Evolutionary conservation across 179 eudicot species (phyloP).

Genomic region (Amaranthus tricolor): DNA sequence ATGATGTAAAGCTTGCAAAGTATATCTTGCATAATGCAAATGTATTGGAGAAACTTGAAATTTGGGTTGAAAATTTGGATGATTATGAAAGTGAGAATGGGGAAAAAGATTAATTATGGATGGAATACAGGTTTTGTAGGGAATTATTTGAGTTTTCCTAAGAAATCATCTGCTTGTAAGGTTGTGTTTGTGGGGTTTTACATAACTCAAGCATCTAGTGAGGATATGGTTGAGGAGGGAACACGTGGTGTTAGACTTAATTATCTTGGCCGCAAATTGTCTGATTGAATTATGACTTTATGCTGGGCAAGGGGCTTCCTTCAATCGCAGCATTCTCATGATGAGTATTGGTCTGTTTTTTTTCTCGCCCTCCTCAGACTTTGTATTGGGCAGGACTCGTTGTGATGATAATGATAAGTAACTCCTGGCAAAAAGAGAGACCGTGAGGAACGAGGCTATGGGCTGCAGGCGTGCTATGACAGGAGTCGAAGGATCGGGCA

Average conservation of each 20-base stretch:
- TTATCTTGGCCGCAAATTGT: neutral
- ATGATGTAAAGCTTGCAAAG: neutral
- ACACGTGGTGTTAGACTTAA: neutral
- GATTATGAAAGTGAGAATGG: neutral
- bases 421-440: too few relatives aligned
- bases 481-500: too few relatives aligned
- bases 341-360: too few relatives aligned
- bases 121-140: conserved; percentile 2
- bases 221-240: neutral
- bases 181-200: neutral
- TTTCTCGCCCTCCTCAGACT: too few relatives aligned
- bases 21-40: neutral
- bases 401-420: too few relatives aligned
- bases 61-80: neutral
- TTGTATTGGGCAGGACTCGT: too few relatives aligned
- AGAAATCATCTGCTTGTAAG: neutral
- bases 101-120: neutral
- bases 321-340: too few relatives aligned
- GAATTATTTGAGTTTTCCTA: neutral
- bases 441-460: too few relatives aligned
- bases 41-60: neutral
- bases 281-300: neutral
- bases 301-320: too few relatives aligned
- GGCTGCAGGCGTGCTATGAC: too few relatives aligned
- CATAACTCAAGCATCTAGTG: neutral